Conservation (phyloP, 257 asterid genomes). For the Solanum pimpinellifolium region DNA sequence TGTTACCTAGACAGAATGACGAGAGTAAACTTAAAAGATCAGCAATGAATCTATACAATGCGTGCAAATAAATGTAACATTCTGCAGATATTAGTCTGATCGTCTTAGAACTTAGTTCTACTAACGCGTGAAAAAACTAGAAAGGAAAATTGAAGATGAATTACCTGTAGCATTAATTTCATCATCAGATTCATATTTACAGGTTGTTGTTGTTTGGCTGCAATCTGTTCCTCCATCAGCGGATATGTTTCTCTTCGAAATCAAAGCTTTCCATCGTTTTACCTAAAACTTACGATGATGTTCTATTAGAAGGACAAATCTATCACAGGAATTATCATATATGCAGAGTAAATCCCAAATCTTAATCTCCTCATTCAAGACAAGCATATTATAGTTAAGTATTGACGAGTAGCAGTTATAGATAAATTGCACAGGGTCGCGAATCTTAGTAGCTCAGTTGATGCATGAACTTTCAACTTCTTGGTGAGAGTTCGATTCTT, state of each 20-base stretch:
- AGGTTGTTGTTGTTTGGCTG: not conserved
- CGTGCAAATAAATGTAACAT: not conserved
- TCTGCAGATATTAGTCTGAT: not conserved
- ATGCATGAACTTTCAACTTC: not conserved
- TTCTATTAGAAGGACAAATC: not conserved
- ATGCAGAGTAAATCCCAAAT: not conserved
- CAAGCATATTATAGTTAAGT: not conserved
- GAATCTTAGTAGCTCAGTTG: not conserved
- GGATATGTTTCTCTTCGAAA: not conserved
- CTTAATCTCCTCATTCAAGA: not conserved
- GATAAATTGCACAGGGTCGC: not conserved
- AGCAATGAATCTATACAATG: not conserved
- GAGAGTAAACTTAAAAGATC: not conserved
- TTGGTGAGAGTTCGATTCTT: not conserved
- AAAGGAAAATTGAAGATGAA: not conserved
- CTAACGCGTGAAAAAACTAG: not conserved
- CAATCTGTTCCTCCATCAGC: not conserved
- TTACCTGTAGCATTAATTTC: not conserved
- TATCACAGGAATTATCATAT: not conserved
- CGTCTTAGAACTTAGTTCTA: not conserved
- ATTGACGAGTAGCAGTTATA: not conserved
- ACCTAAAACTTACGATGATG: not conserved
- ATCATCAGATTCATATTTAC: not conserved
- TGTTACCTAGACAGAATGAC: conserved; percentile 9
- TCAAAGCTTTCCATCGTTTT: not conserved